Evolutionary conservation across 352 stramenopile genomes (phyloP), one percentile per base, ranked within the genome.

Genomic region (Pilasporangium apinafurcum): DNA sequence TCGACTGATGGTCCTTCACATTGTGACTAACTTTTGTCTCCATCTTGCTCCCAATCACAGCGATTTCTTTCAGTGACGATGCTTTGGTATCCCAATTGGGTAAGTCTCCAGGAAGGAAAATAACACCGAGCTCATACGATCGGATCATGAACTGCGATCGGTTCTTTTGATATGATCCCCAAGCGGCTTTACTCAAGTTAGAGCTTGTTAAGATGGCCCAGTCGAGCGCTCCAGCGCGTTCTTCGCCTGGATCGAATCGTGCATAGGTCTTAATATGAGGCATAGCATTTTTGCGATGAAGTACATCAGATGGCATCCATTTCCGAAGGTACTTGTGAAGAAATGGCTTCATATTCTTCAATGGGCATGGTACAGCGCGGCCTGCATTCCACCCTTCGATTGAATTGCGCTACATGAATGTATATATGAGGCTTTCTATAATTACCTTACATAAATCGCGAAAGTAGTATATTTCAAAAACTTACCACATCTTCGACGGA

Each of bases 321-420:
- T 83, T 86, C 36, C 81, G 62, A 14, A 92, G 52, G 46, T 86
- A 89, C 34, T 88, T 90, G 65, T 92, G 81, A 28, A 92, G 52
- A 48, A 92, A 92, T 5, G 77, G 54, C 48, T 92, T 92, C 65
- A 92, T 83, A 48, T 92, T 92, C 45, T 92, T 92, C 13, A 88
- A 44, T 4, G 78, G 63, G 36, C 81, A 92, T 13, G 81, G 78
- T 10, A 92, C 64, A 5, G 81, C 66, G 9, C 75, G 65, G 2
- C 81, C 81, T 17, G 70, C 65, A 27, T 75, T 73, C 78, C 78
- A 92, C n/a, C 81, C 81, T 55, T 90, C 68, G 20, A 75, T 64
- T 22, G 81, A 92, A 40, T 92, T 89, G 32, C 59, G 67, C 79
- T 92, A 31, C 13, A 45, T 29, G 27, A 27, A 5, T 9, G 24